Base-by-base conservation (phyloP, 2,329 filamentous ascomycete species). In the Colletotrichum sp. region DNA sequence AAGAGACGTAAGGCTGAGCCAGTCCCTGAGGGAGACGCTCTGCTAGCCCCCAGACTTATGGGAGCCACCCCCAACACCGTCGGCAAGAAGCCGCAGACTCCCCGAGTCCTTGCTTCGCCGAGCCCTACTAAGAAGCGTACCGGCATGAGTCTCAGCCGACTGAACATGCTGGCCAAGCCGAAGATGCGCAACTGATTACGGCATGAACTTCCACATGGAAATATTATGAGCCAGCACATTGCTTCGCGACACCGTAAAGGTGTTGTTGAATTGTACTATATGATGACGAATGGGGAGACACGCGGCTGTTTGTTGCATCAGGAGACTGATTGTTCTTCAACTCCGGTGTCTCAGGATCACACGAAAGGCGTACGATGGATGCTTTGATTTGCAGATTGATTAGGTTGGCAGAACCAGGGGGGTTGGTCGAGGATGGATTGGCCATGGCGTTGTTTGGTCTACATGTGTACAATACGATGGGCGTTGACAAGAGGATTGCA, bases 141-240 rank as follows among this genome's bases (percentile, higher is more conserved):
- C 8, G 86, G 88, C 28, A 82, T 93, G 72, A 93, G 88, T 78
- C 81, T 92, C 75, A 92, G 90, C 81, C 87, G 92, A 76, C 85
- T 93, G 71, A 90, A 92, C 80, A 90, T 91, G 89, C 88, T 93
- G 28, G 89, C 92, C 63, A 87, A 87, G 60, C 92, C 92, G 2
- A 93, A 93, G 86, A 83, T 87, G 77, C 88, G 91, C 74, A 89
- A 84, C 76, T 91, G 84, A 77, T 30, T 8, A 24, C 34, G 13
- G n/a, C 26, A 34, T 32, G 5, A 67, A 36, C 4, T 9, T 32
- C 44, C 13, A 16, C 30, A 18, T 12, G 39, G 21, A 15, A 18
- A 13, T 34, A n/a, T 32, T 16, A 57, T 24, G 21, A n/a, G 59
- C 12, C 13, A n/a, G 18, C 59, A 26, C 24, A 13, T 39, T 67